These are phyloP conservation scores for Apophysomyces sp. DNA, from an alignment of 371 early-diverging fungal species.

Conservation along the genomic window DNA sequence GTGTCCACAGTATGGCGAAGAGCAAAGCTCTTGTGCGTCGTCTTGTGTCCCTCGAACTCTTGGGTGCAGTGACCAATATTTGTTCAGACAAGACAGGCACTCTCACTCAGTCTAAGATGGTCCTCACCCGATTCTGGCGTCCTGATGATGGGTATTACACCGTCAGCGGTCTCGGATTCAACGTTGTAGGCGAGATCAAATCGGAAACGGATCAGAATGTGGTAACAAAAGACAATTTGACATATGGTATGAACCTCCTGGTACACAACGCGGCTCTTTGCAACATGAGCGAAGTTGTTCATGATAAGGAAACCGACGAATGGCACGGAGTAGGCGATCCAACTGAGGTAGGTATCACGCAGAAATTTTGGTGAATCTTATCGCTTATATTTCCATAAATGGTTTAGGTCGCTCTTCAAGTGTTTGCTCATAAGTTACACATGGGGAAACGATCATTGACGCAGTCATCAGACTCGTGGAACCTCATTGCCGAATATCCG, in stretches of 20 bases:
- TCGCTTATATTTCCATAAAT: constrained; percentile 5
- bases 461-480: constrained; percentile 45
- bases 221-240: constrained; percentile 32
- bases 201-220: constrained; percentile 15
- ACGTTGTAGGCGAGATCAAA: constrained; percentile 32
- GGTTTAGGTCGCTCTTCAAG: constrained; percentile 60
- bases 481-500: constrained; percentile 76
- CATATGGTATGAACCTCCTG: constrained; percentile 34
- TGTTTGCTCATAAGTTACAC: constrained; percentile 72
- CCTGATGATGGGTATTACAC: constrained; percentile 62
- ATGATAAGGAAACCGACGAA: constrained; percentile 56
- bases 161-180: constrained; percentile 63
- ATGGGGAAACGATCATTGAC: constrained; percentile 64
- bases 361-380: constrained; percentile 10
- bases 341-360: constrained; percentile 62
- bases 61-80: constrained; percentile 90
- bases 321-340: constrained; percentile 84
- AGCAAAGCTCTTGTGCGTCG: constrained; percentile 84
- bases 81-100: constrained; percentile 98
- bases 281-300: constrained; percentile 71
- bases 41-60: constrained; percentile 84
- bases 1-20: constrained; percentile 87
- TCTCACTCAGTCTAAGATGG: constrained; percentile 92
- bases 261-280: constrained; percentile 63
- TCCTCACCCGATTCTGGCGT: constrained; percentile 72